Percentiles rank a stretch among this genome's conserved stretches.
These are phyloP conservation scores for Chrysochromulina tobinii DNA, from an alignment of 78 protist species.

Conservation along the genomic window DNA sequence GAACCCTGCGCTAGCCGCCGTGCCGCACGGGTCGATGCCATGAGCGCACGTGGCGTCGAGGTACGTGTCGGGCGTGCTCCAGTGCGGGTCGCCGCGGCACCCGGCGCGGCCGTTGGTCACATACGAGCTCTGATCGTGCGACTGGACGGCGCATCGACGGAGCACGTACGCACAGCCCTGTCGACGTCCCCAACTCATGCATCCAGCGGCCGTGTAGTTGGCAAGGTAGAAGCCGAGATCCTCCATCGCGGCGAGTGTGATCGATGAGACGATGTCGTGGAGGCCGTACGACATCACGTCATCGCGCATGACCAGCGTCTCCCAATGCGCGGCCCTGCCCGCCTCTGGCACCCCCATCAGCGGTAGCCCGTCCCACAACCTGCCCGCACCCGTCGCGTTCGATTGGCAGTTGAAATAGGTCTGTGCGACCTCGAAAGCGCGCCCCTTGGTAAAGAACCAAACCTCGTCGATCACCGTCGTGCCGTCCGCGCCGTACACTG, in stretches of 20 bases:
- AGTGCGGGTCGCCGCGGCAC: too few relatives aligned
- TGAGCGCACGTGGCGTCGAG: too few relatives aligned
- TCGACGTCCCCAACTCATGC: background rate
- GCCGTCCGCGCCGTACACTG: background rate
- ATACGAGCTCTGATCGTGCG: background rate
- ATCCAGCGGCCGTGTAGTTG: background rate
- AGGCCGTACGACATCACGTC: slow-evolving; percentile 16
- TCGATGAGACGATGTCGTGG: background rate
- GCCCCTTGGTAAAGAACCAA: background rate
- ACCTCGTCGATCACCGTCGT: background rate
- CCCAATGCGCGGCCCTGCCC: background rate
- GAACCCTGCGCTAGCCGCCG: too few relatives aligned
- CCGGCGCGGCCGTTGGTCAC: too few relatives aligned
- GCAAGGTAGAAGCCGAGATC: slow-evolving; percentile 7
- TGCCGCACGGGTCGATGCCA: too few relatives aligned
- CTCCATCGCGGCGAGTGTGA: slow-evolving; percentile 16
- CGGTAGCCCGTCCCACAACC: background rate
- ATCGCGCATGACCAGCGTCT: slow-evolving; percentile 27
- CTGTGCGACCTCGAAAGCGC: background rate
- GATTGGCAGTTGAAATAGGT: background rate
- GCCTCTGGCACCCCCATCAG: background rate
- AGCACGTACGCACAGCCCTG: background rate
- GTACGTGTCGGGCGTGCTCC: too few relatives aligned
- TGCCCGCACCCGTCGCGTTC: background rate
- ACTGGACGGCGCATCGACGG: background rate